phyloP scores from a whole-genome alignment of 257 asterid species.

The Ilex asprella region DNA sequence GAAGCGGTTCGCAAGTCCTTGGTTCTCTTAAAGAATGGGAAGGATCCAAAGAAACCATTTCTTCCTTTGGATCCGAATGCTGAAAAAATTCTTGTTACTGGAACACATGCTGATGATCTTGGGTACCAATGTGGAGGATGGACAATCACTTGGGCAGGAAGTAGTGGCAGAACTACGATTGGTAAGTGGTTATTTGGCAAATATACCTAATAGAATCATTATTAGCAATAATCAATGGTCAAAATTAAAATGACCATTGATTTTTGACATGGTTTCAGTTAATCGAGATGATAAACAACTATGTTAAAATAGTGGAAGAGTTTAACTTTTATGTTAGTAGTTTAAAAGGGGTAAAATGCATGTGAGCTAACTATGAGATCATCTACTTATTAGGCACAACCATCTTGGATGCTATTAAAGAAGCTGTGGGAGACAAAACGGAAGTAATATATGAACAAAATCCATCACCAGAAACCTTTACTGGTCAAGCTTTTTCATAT shows the following conservation, averaged over 20 bases:
- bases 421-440: slow-evolving; percentile 41
- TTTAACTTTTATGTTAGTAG: too few relatives aligned
- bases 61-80: slow-evolving; percentile 78
- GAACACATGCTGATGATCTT: slow-evolving; percentile 95
- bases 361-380: background rate
- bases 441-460: slow-evolving; percentile 51
- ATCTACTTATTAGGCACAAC: slow-evolving; percentile 49
- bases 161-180: slow-evolving; percentile 75
- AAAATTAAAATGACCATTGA: too few relatives aligned
- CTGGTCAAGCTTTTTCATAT: slow-evolving; percentile 35
- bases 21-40: slow-evolving; percentile 90
- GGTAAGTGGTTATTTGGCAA: slow-evolving; percentile 34
- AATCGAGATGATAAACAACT: too few relatives aligned
- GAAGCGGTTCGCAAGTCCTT: slow-evolving; percentile 91
- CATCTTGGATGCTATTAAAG: slow-evolving; percentile 67
- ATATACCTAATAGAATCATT: too few relatives aligned
- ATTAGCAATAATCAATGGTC: too few relatives aligned
- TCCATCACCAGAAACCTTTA: slow-evolving; percentile 44
- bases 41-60: slow-evolving; percentile 64
- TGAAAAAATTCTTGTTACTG: slow-evolving; percentile 71
- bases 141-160: slow-evolving; percentile 88
- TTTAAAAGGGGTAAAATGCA: too few relatives aligned
- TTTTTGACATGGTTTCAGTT: too few relatives aligned
- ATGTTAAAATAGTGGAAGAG: too few relatives aligned
- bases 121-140: slow-evolving; percentile 98